Conservation (phyloP, 2,329 filamentous ascomycete species). For the Aureobasidium sp. region DNA sequence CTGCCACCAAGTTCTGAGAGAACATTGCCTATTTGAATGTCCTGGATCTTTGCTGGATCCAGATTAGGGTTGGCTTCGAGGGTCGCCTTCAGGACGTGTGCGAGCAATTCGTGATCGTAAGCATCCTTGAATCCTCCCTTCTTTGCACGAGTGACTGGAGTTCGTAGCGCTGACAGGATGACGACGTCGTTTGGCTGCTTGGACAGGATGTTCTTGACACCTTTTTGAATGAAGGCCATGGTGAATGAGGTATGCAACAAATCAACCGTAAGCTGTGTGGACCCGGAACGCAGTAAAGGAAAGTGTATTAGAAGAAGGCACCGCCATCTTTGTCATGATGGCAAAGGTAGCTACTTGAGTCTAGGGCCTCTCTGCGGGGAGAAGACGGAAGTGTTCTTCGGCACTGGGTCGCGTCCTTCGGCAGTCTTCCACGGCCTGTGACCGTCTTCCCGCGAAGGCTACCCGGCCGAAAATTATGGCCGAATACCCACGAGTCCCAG, state of each 20-base stretch:
- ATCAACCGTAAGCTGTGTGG: not conserved
- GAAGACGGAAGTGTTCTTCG: conserved; percentile 10
- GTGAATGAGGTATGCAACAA: not conserved
- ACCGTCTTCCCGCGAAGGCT: not conserved
- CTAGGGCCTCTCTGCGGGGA: conserved; percentile 4
- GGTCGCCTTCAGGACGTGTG: conserved; percentile 59
- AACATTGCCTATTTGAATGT: conserved; percentile 81
- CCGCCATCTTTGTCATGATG: not conserved
- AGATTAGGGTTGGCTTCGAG: conserved; percentile 66
- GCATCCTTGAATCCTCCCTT: conserved; percentile 80
- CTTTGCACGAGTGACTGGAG: conserved; percentile 75
- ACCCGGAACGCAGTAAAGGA: too few species aligned
- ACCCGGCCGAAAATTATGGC: not conserved
- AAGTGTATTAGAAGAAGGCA: not conserved
- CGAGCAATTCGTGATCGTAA: conserved; percentile 83
- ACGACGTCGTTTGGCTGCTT: conserved; percentile 78
- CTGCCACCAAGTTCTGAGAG: conserved; percentile 83
- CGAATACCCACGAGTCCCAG: not conserved
- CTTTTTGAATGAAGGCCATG: conserved; percentile 29
- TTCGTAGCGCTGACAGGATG: conserved; percentile 84
- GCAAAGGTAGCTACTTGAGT: conserved; percentile 6
- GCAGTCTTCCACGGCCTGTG: conserved; percentile 5
- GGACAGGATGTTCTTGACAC: conserved; percentile 66
- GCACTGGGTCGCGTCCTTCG: conserved; percentile 7
- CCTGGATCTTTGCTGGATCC: conserved; percentile 62